Conservation (phyloP, 306 rosid genomes). For the Quercus bicolor region DNA sequence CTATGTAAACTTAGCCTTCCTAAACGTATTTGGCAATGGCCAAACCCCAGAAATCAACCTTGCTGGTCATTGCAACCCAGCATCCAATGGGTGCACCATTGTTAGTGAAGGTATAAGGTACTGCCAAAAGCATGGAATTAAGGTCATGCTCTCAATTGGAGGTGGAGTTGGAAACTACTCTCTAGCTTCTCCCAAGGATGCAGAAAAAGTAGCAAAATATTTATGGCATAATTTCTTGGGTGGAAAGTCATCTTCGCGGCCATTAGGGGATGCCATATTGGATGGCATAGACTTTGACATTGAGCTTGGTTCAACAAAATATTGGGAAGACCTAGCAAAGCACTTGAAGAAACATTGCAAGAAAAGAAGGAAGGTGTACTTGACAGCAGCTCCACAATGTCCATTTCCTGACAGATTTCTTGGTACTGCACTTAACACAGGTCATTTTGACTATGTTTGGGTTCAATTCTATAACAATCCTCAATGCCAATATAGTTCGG, state of each 20-base stretch:
- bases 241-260: conserved; percentile 53
- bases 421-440: conserved; percentile 44
- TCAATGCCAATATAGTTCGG: conserved; percentile 27
- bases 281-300: conserved; percentile 81
- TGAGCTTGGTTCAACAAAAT: conserved; percentile 46
- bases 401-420: conserved; percentile 60
- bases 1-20: conserved; percentile 46
- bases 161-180: conserved; percentile 60
- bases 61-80: conserved; percentile 65
- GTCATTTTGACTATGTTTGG: conserved; percentile 65
- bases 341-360: conserved; percentile 29
- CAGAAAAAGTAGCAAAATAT: conserved; percentile 38
- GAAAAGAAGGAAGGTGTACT: conserved; percentile 30
- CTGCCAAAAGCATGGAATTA: conserved; percentile 58
- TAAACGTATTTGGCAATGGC: conserved; percentile 36
- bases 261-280: conserved; percentile 59
- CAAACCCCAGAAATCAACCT: conserved; percentile 61
- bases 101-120: conserved; percentile 38
- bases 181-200: conserved; percentile 45
- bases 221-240: conserved; percentile 74
- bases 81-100: conserved; percentile 33
- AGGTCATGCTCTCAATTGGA: conserved; percentile 62
- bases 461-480: conserved; percentile 57
- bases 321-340: conserved; percentile 46
- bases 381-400: conserved; percentile 79